A percentile compares a stretch with the other conserved stretches of the same genome.
Evolutionary conservation across 2,329 filamentous ascomycete species (phyloP).

Genomic region (Xylaria sp.): DNA sequence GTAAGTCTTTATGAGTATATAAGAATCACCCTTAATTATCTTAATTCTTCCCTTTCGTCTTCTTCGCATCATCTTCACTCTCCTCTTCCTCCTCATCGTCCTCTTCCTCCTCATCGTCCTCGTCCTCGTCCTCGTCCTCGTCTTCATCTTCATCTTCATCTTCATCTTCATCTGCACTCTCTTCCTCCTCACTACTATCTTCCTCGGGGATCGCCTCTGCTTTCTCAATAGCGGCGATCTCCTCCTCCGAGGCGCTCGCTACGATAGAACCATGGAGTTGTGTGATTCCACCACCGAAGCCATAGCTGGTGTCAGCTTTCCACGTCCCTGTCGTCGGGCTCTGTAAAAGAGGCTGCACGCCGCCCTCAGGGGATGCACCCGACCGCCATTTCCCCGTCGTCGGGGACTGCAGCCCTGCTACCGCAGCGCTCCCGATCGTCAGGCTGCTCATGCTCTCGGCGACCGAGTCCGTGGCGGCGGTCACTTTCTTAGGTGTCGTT

Average conservation of each 20-base stretch:
- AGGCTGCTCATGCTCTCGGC: constrained; percentile 31
- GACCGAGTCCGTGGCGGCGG: constrained; percentile 22
- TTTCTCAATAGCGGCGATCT: constrained; percentile 49
- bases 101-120: constrained; percentile 36
- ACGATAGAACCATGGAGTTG: constrained; percentile 42
- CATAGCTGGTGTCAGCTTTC: constrained; percentile 42
- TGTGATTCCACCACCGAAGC: constrained; percentile 10
- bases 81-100: constrained; percentile 37
- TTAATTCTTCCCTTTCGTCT: constrained; percentile 30
- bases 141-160: constrained; percentile 34
- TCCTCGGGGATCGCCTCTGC: constrained; percentile 49
- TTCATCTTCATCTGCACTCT: constrained; percentile 36
- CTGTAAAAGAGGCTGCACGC: constrained; percentile 46
- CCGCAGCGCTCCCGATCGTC: constrained; percentile 17
- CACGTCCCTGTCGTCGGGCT: constrained; percentile 50
- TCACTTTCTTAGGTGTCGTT: constrained; percentile 15
- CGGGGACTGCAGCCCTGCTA: constrained; percentile 51
- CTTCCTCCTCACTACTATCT: constrained; percentile 42
- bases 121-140: constrained; percentile 31
- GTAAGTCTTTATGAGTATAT: not conserved
- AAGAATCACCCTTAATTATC: constrained; percentile 30
- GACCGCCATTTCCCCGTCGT: constrained; percentile 51
- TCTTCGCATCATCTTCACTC: constrained; percentile 26
- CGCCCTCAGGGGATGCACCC: constrained; percentile 30
- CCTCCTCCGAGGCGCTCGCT: constrained; percentile 43